Evolutionary conservation across 2,329 filamentous ascomycete genomes (phyloP), one percentile per base, ranked within the genome.

Genomic region (Penicillium sp.): DNA sequence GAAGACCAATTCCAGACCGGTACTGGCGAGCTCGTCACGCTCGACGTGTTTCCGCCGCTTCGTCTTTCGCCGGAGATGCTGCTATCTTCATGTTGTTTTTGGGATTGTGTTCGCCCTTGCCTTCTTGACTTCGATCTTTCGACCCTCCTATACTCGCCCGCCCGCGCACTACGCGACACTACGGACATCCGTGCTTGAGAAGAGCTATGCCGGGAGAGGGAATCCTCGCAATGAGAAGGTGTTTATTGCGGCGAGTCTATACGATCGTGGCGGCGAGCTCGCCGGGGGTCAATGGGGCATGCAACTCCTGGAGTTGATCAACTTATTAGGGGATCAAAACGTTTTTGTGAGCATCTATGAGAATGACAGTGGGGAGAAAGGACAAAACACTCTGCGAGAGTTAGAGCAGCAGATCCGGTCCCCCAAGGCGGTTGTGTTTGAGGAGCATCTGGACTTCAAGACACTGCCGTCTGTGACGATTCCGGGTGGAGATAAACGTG

Each of bases 311-410:
- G 73, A 82, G 18, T 69, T 91, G 48, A 79, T 90, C 28, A 76
- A 87, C 44, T 66, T 88, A 27, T 74, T 91, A 33, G 88, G 88
- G 0, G 77, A 79, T 13, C 74, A 86, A 31, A 87, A 89, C 62
- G 83, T 87, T 2, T 88, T 84, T 63, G 69, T 91, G 48, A 88
- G 85, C 68, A 81, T 91, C 28, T 90, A 89, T 67, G 87, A 89
- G 65, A 87, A 88, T 61, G 83, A 88, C 63, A 81, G 85, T 28
- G 84, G 85, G 1, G 70, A 76, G 1, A 71, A 75, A 27, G 84
- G 83, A 14, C 76, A 75, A 50, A 67, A 72, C 30, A 83, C 85
- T 0, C 72, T 90, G 48, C 62, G 56, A 14, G 68, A 73, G 2
- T 77, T 90, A 41, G 76, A 79, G 48, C 63, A 70, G n/a, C 75